Conservation (phyloP, 176 grass and related monocot genomes). For the Themeda triandra region DNA sequence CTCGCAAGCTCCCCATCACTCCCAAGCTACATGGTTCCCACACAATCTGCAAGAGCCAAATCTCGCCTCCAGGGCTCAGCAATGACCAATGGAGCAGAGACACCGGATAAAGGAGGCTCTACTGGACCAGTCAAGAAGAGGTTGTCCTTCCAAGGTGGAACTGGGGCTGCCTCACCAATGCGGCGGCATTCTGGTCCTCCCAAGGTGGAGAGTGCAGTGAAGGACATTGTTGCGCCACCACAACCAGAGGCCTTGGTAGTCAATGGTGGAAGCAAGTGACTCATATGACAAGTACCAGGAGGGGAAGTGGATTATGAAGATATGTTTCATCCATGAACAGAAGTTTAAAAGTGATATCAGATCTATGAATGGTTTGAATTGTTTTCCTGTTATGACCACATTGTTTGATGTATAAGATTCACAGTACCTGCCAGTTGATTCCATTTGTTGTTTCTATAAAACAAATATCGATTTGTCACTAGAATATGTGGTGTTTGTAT, state of each 20-base stretch:
- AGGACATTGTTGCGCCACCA: constrained; percentile 21
- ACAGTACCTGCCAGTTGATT: constrained; percentile 18
- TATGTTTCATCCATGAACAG: constrained; percentile 32
- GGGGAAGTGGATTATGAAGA: constrained; percentile 28
- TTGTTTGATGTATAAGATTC: constrained; percentile 36
- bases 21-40: constrained; percentile 89
- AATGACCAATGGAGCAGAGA: constrained; percentile 41
- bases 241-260: constrained; percentile 30
- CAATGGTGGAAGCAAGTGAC: constrained; percentile 33
- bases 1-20: constrained; percentile 57
- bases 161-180: constrained; percentile 36
- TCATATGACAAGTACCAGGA: not conserved
- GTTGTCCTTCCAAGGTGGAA: constrained; percentile 70
- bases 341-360: constrained; percentile 20
- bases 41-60: constrained; percentile 82
- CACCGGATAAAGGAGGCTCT: constrained; percentile 51
- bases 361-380: constrained; percentile 23
- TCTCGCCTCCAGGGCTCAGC: constrained; percentile 54
- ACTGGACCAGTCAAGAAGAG: constrained; percentile 63
- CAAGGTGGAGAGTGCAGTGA: constrained; percentile 57
- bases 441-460: constrained; percentile 55
- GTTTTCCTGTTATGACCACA: constrained; percentile 16
- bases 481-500: constrained; percentile 35
- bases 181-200: constrained; percentile 83
- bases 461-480: constrained; percentile 31